These are phyloP conservation scores for Calocera cornea DNA, from an alignment of 768 basidiomycete species.

Conservation along the genomic window DNA sequence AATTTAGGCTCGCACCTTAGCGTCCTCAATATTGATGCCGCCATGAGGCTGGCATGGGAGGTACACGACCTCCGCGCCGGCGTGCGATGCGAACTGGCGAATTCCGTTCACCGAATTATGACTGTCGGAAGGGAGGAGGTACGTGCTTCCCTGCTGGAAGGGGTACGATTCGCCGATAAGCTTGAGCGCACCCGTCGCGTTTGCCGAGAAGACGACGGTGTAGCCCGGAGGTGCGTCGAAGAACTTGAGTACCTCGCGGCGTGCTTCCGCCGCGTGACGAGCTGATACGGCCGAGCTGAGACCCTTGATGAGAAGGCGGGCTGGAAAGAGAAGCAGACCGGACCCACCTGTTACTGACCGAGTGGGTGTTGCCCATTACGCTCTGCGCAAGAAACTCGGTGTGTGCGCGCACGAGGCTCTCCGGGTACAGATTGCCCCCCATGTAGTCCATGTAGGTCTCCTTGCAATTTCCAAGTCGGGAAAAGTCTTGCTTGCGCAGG, in stretches of 20 bases:
- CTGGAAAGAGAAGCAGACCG: not conserved
- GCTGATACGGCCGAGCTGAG: constrained; percentile 57
- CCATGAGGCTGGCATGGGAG: constrained; percentile 50
- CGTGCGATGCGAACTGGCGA: constrained; percentile 5
- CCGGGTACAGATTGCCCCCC: constrained; percentile 71
- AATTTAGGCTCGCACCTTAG: constrained; percentile 40
- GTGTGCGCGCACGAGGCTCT: constrained; percentile 58
- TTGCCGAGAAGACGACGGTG: constrained; percentile 69
- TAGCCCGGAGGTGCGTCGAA: constrained; percentile 65
- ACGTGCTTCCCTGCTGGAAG: constrained; percentile 42
- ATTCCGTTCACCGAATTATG: constrained; percentile 28
- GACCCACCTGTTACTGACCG: constrained; percentile 56
- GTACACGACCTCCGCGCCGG: constrained; percentile 46
- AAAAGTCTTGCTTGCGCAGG: constrained; percentile 48
- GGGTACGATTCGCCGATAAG: constrained; percentile 72
- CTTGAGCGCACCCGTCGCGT: constrained; percentile 67
- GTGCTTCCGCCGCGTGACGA: constrained; percentile 51
- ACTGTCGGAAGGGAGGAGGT: constrained; percentile 61
- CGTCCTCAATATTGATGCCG: constrained; percentile 43
- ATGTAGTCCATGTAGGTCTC: constrained; percentile 80
- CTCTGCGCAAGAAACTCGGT: constrained; percentile 50
- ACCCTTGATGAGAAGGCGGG: not conserved
- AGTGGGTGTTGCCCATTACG: constrained; percentile 75
- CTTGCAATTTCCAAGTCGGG: constrained; percentile 42
- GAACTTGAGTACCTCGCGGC: constrained; percentile 58